Evolutionary conservation across 805 yeast genomes (phyloP).

Genomic region (Yamadazyma kitorensis): DNA sequence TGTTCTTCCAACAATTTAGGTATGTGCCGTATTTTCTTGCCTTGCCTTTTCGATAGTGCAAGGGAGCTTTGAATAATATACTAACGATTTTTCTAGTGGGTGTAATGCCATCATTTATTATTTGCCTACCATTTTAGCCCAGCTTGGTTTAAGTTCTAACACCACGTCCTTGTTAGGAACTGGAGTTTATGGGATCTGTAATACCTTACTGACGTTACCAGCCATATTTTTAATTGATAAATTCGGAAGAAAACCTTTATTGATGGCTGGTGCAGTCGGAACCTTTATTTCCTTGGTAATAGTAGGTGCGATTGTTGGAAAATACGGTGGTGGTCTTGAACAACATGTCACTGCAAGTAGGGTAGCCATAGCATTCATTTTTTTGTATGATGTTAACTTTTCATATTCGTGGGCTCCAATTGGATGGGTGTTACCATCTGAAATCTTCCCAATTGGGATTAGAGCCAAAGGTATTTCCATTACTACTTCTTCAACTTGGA

Average conservation of each 20-base stretch:
- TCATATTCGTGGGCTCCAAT: conserved; percentile 31
- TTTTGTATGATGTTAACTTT: conserved; percentile 29
- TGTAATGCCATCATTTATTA: conserved; percentile 35
- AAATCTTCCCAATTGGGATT: conserved; percentile 38
- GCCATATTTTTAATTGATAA: conserved; percentile 33
- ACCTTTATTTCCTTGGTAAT: conserved; percentile 30
- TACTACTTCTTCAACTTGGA: conserved; percentile 39
- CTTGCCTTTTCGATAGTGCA: conserved; percentile 22
- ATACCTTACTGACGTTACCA: conserved; percentile 31
- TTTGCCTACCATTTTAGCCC: conserved; percentile 29
- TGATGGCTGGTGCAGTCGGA: conserved; percentile 30
- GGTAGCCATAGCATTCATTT: conserved; percentile 36
- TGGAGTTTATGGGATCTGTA: conserved; percentile 31
- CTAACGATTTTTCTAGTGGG: no score
- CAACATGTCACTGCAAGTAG: conserved; percentile 20
- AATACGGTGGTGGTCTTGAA: conserved; percentile 12
- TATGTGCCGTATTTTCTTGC: no score
- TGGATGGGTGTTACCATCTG: conserved; percentile 40
- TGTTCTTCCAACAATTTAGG: conserved; percentile 31
- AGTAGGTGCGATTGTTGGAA: conserved; percentile 19
- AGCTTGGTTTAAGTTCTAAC: conserved; percentile 23
- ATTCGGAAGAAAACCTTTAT: conserved; percentile 35
- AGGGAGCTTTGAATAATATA: no score
- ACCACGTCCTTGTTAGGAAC: conserved; percentile 25
- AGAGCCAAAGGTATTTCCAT: conserved; percentile 36